Evolutionary conservation across 148 eudicot species (phyloP).

Genomic region (Rhododendron henanense): DNA sequence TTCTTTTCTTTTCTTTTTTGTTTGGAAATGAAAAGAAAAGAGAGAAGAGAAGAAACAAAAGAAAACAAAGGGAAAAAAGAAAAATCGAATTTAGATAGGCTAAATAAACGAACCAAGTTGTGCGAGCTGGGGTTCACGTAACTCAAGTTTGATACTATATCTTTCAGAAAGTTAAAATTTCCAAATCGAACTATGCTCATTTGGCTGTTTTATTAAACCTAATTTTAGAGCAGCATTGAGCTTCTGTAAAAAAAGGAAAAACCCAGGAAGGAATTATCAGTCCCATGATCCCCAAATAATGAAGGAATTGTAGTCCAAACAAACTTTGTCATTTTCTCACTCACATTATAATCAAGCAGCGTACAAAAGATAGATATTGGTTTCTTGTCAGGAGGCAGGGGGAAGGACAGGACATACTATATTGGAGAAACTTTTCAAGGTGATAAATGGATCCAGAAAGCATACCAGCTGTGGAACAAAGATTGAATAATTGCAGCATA

Average conservation of each 20-base stretch:
- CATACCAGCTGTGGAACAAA: neutral
- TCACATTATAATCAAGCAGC: neutral
- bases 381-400: neutral
- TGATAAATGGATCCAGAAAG: neutral
- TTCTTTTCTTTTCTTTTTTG: no score
- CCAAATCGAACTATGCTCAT: neutral
- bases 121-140: neutral
- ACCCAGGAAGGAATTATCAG: neutral
- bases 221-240: neutral
- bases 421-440: neutral
- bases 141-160: neutral
- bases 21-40: neutral
- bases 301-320: neutral
- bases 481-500: neutral
- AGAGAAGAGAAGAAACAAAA: neutral
- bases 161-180: no score
- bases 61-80: no score
- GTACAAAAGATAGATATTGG: neutral
- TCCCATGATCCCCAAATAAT: neutral
- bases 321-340: slow-evolving; percentile 3
- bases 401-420: neutral
- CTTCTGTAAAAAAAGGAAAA: neutral
- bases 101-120: neutral
- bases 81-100: neutral
- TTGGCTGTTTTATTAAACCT: neutral